Evolutionary conservation across 2,329 filamentous ascomycete genomes (phyloP).

Genomic region (Claviceps digitariae): DNA sequence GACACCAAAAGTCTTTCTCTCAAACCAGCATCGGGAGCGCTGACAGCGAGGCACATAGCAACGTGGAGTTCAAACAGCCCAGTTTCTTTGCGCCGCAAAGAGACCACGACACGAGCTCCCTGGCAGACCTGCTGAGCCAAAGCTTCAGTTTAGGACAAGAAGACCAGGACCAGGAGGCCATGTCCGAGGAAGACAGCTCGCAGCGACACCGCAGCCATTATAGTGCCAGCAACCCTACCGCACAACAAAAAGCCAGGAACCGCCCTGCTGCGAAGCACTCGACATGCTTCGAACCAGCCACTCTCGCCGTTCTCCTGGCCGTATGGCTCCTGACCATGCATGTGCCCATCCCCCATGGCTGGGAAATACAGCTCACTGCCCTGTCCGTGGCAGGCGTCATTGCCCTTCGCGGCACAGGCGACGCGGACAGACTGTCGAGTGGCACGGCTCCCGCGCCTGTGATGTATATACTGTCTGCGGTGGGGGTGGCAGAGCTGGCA

Average conservation of each 20-base stretch:
- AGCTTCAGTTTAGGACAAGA: slow-evolving; percentile 28
- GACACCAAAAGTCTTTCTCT: slow-evolving; percentile 5
- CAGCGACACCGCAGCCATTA: background rate
- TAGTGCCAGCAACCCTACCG: background rate
- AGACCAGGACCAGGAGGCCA: slow-evolving; percentile 9
- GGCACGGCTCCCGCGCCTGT: slow-evolving; percentile 8
- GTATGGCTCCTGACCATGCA: slow-evolving; percentile 15
- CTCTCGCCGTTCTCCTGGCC: slow-evolving; percentile 11
- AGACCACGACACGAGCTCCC: slow-evolving; percentile 23
- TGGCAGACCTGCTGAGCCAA: slow-evolving; percentile 31
- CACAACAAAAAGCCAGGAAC: background rate
- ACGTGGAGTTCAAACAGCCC: slow-evolving; percentile 41
- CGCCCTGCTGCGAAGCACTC: background rate
- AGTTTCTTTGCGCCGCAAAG: slow-evolving; percentile 41
- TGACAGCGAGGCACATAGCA: slow-evolving; percentile 5
- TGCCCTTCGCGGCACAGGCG: slow-evolving; percentile 17
- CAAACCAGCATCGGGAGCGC: slow-evolving; percentile 4
- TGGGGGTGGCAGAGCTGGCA: slow-evolving; percentile 19
- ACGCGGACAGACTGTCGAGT: slow-evolving; percentile 10
- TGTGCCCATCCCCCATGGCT: slow-evolving; percentile 9
- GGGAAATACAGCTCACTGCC: slow-evolving; percentile 15
- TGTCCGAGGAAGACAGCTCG: background rate
- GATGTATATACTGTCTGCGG: slow-evolving; percentile 12
- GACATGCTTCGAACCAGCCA: slow-evolving; percentile 8
- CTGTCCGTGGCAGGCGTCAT: slow-evolving; percentile 17